phyloP scores from a whole-genome alignment of 1,284 basidiomycete species.

The Apiotrichum veenhuisii region DNA sequence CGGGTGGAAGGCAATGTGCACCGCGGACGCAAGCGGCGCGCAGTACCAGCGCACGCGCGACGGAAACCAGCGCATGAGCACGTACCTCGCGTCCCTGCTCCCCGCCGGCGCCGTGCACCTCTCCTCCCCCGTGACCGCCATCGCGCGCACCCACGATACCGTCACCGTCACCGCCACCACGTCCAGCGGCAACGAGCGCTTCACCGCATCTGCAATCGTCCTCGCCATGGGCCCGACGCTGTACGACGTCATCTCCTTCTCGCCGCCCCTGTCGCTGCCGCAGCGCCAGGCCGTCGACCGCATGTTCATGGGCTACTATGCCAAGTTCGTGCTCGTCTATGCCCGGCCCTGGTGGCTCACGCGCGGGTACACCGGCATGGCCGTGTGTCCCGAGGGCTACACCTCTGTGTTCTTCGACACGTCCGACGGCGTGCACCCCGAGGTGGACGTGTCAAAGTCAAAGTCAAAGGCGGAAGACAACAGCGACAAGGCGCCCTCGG shows the following conservation, averaged over 20 bases:
- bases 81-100: no score
- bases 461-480: no score
- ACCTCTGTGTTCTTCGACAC: conserved; percentile 5
- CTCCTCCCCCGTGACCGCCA: no score
- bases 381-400: background rate
- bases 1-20: no score
- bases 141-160: no score
- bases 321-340: conserved; percentile 17
- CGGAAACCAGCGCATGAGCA: no score
- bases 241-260: conserved; percentile 5
- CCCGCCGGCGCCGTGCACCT: no score
- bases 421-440: conserved; percentile 6
- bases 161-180: no score
- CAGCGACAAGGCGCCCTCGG: no score
- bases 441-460: background rate
- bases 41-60: no score
- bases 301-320: conserved; percentile 7
- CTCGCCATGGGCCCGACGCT: conserved; percentile 1
- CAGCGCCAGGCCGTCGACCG: conserved; percentile 7
- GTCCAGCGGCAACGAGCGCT: background rate
- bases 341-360: background rate
- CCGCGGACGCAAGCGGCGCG: no score
- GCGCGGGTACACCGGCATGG: no score
- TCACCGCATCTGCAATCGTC: conserved; percentile 1
- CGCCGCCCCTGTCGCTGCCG: conserved; percentile 4